These are phyloP conservation scores for Cicer pinnatifidum DNA, from an alignment of 306 rosid genomes.

Conservation along the genomic window DNA sequence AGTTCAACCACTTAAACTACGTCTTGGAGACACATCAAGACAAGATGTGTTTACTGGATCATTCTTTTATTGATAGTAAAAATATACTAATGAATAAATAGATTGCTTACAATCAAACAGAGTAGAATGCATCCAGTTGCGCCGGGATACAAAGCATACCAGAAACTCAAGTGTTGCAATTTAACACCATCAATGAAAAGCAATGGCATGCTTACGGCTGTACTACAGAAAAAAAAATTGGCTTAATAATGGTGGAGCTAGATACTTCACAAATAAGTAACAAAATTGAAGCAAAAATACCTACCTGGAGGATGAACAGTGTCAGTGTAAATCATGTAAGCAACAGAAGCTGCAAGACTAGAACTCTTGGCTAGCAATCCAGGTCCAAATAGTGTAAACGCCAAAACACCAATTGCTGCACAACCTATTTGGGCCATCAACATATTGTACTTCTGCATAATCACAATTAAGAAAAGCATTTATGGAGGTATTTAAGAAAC, in stretches of 20 bases:
- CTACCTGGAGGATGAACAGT: slow-evolving; percentile 92
- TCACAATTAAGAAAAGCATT: not conserved
- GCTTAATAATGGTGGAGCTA: not conserved
- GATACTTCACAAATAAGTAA: slow-evolving; percentile 2
- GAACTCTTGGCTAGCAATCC: slow-evolving; percentile 86
- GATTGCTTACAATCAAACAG: slow-evolving; percentile 69
- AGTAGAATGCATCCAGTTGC: slow-evolving; percentile 81
- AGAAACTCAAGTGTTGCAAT: slow-evolving; percentile 71
- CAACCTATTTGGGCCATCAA: slow-evolving; percentile 93
- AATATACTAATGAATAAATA: not conserved
- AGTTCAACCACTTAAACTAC: too few relatives aligned
- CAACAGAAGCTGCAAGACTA: slow-evolving; percentile 77
- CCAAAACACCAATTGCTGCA: slow-evolving; percentile 83
- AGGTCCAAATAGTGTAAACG: slow-evolving; percentile 74
- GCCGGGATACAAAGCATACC: slow-evolving; percentile 83
- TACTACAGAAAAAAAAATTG: slow-evolving; percentile 9
- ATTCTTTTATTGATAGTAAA: not conserved
- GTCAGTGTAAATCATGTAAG: slow-evolving; percentile 81
- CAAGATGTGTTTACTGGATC: not conserved
- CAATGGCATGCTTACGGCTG: slow-evolving; percentile 90
- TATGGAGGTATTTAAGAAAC: too few relatives aligned
- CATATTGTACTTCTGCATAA: slow-evolving; percentile 81
- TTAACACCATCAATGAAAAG: slow-evolving; percentile 90
- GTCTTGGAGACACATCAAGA: too few relatives aligned
- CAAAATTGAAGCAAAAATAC: slow-evolving; percentile 42